Evolutionary conservation across 164 flowering plant genomes (phyloP).

Genomic region (Stephania yunnanensis): DNA sequence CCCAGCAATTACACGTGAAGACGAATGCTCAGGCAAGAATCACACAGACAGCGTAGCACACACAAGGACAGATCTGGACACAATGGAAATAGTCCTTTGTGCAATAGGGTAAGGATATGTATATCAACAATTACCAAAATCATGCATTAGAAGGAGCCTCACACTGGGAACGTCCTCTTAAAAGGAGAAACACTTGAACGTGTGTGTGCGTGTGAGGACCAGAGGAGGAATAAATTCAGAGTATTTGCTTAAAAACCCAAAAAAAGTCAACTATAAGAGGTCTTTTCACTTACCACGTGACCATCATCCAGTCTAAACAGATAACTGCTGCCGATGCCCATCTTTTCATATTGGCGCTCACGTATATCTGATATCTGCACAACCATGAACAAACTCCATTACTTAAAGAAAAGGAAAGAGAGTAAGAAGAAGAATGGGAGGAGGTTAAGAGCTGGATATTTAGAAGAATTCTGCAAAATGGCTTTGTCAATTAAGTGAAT

Average conservation of each 20-base stretch:
- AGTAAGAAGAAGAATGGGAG: too few species aligned
- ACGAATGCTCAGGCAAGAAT: too few species aligned
- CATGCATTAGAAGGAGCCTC: neutral
- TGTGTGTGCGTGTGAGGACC: too few species aligned
- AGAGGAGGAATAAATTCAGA: too few species aligned
- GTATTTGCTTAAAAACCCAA: neutral
- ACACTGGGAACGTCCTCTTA: neutral
- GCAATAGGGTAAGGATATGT: neutral
- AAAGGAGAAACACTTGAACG: neutral
- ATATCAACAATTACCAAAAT: neutral
- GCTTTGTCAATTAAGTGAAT: neutral
- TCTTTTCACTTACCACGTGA: constrained; percentile 73
- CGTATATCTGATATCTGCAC: constrained; percentile 93
- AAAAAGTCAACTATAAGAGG: neutral
- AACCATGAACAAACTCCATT: constrained; percentile 1
- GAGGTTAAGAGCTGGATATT: too few species aligned
- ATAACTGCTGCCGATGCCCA: constrained; percentile 99
- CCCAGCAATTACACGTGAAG: too few species aligned
- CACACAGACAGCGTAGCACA: too few species aligned
- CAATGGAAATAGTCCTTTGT: neutral
- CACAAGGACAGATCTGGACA: too few species aligned
- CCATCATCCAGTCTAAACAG: constrained; percentile 98
- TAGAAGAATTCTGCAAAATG: too few species aligned
- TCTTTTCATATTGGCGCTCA: constrained; percentile 86
- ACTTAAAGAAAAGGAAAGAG: neutral